These are phyloP conservation scores for Irpex sp. DNA, from an alignment of 1,284 basidiomycete species.

Conservation along the genomic window DNA sequence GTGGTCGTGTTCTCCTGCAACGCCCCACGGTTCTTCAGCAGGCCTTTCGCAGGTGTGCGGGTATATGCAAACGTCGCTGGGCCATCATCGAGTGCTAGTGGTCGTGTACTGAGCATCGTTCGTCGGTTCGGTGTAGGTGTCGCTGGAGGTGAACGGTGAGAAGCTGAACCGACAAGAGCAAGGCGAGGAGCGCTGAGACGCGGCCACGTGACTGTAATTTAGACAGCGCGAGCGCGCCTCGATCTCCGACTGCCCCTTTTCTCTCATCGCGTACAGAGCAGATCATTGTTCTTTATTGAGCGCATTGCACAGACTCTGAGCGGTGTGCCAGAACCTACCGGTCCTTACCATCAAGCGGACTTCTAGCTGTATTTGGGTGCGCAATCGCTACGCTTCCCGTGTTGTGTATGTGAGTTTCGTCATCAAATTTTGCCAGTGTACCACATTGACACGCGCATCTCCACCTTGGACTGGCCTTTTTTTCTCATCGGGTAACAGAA, in stretches of 20 bases:
- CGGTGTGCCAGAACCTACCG: too few species aligned
- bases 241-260: background rate
- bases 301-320: background rate
- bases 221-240: background rate
- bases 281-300: too few species aligned
- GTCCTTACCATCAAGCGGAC: too few species aligned
- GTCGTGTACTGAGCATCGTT: slow-evolving; percentile 44
- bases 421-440: too few species aligned
- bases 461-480: too few species aligned
- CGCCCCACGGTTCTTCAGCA: slow-evolving; percentile 29
- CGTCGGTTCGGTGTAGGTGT: background rate
- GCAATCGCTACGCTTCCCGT: too few species aligned
- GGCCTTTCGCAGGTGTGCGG: slow-evolving; percentile 46
- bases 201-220: background rate
- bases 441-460: too few species aligned
- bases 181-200: background rate
- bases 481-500: too few species aligned
- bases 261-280: background rate
- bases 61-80: slow-evolving; percentile 23
- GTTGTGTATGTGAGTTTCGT: too few species aligned
- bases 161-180: background rate
- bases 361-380: too few species aligned
- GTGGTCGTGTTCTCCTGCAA: slow-evolving; percentile 45
- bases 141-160: background rate
- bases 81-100: slow-evolving; percentile 25